Conservation (phyloP, 345 rosid genomes). For the Melaleuca alternifolia region DNA sequence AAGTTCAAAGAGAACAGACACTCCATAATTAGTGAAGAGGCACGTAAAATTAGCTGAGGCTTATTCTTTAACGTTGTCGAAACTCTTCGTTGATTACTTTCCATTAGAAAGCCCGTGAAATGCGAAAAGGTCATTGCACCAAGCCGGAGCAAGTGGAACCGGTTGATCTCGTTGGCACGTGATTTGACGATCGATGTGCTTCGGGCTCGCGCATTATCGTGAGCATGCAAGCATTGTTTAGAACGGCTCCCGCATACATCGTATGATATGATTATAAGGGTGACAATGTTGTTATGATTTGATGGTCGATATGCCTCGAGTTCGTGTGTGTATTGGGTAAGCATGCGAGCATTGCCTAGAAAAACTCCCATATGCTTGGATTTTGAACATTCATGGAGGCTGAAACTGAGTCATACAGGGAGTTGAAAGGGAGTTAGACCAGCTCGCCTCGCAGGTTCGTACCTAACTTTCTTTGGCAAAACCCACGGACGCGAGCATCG, state of each 20-base stretch:
- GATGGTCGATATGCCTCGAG: too few relatives aligned
- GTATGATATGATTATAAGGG: background rate
- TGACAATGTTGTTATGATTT: background rate
- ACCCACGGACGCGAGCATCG: background rate
- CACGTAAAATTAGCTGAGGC: background rate
- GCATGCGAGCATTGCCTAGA: background rate
- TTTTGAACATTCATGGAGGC: background rate
- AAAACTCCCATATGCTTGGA: background rate
- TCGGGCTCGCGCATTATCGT: background rate
- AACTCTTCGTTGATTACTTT: background rate
- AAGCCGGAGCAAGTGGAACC: background rate
- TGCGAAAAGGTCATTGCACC: background rate
- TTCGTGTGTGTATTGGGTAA: too few relatives aligned
- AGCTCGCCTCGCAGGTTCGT: background rate
- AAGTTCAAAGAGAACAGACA: background rate
- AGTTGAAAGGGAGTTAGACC: background rate
- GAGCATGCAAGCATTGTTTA: background rate
- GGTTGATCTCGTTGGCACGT: background rate
- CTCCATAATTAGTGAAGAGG: background rate
- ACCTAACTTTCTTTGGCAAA: background rate
- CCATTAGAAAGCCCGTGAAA: background rate
- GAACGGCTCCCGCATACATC: background rate
- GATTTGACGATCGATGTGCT: background rate
- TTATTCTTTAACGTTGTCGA: rapidly evolving
- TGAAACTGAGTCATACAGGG: background rate